Evolutionary conservation across 306 rosid genomes (phyloP).

Genomic region (Oxytropis ochrocephala): DNA sequence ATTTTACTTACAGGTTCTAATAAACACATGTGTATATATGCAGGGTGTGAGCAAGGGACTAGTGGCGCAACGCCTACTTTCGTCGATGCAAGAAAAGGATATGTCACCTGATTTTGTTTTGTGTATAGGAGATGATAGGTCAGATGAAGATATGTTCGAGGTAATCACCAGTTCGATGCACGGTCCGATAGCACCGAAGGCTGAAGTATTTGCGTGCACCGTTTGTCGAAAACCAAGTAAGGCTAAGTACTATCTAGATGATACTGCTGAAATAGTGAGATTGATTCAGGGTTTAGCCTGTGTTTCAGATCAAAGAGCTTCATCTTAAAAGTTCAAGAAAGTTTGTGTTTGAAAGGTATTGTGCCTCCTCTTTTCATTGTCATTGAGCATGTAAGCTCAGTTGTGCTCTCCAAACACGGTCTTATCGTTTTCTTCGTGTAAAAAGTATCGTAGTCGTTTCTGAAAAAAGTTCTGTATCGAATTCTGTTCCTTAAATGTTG

Average conservation of each 20-base stretch:
- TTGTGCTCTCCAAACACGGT: conserved; percentile 1
- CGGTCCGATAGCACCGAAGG: conserved; percentile 7
- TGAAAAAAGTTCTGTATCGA: conserved; percentile 21
- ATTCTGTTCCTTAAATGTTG: conserved; percentile 12
- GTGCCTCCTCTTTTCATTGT: conserved; percentile 15
- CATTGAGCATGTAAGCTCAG: conserved; percentile 18
- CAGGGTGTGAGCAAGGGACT: conserved; percentile 91
- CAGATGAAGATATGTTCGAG: conserved; percentile 91
- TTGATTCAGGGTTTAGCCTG: conserved; percentile 69
- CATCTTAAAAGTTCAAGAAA: conserved; percentile 1
- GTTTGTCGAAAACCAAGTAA: conserved; percentile 36
- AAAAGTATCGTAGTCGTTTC: conserved; percentile 28
- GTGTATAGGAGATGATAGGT: conserved; percentile 88
- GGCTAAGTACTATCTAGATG: conserved; percentile 40
- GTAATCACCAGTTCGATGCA: conserved; percentile 23
- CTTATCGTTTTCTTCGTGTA: conserved; percentile 21
- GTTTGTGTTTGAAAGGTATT: conserved; percentile 1
- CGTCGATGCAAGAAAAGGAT: conserved; percentile 46
- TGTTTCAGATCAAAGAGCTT: conserved; percentile 43
- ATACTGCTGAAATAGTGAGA: conserved; percentile 53
- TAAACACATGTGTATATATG: not conserved
- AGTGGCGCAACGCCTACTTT: conserved; percentile 61
- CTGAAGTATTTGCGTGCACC: conserved; percentile 35
- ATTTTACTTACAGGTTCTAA: not conserved
- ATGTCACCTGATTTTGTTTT: conserved; percentile 70